Conservation (phyloP, 2,329 filamentous ascomycete genomes). For the Trichoderma oligosporum region DNA sequence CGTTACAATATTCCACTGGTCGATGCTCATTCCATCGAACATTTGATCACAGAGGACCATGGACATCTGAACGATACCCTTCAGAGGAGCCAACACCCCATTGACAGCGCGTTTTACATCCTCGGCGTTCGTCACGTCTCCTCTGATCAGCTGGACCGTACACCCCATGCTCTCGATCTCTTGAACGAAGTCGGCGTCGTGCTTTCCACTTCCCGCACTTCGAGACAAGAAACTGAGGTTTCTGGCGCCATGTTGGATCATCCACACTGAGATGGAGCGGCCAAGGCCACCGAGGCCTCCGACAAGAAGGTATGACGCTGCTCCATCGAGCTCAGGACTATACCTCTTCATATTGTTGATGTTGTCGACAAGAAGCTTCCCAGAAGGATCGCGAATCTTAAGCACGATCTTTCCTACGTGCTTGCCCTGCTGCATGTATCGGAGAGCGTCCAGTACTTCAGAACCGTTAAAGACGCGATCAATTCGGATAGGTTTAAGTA, state of each 20-base stretch:
- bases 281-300: constrained; percentile 35
- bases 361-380: background rate
- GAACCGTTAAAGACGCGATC: background rate
- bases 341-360: too few species aligned
- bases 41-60: constrained; percentile 36
- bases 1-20: constrained; percentile 27
- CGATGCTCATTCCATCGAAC: constrained; percentile 33
- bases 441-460: constrained; percentile 19
- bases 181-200: constrained; percentile 21
- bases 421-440: constrained; percentile 21
- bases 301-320: constrained; percentile 27
- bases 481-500: background rate
- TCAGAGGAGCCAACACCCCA: constrained; percentile 29
- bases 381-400: background rate
- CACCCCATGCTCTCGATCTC: constrained; percentile 29
- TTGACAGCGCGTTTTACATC: constrained; percentile 28
- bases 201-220: background rate
- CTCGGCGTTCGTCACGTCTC: constrained; percentile 29
- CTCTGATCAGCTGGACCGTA: constrained; percentile 27
- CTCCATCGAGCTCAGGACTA: too few species aligned
- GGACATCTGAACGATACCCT: constrained; percentile 39
- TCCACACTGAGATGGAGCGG: constrained; percentile 28
- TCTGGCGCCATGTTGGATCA: constrained; percentile 29
- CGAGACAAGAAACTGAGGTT: constrained; percentile 29
- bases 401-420: constrained; percentile 35